A percentile compares a stretch with the other conserved stretches of the same genome.
These are phyloP conservation scores for Coffea eugenioides DNA, from an alignment of 257 asterid genomes.

Conservation along the genomic window DNA sequence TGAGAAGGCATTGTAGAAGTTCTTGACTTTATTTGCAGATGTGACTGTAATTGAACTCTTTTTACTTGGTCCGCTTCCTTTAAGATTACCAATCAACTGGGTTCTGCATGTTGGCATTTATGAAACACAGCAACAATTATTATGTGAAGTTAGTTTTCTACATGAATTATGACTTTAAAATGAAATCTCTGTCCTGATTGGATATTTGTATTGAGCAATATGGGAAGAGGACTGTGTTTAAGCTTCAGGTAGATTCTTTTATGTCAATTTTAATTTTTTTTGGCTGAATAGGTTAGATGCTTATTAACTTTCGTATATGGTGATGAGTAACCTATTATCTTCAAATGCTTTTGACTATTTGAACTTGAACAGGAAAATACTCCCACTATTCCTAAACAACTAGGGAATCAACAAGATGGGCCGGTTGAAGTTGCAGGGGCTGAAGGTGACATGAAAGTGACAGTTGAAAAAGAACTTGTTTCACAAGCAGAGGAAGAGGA, in stretches of 20 bases:
- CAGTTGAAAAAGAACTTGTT: constrained; percentile 95
- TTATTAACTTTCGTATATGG: background rate
- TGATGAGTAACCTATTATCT: background rate
- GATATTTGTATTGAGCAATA: background rate
- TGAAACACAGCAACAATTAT: background rate
- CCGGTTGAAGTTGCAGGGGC: constrained; percentile 25
- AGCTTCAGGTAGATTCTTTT: background rate
- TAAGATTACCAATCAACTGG: background rate
- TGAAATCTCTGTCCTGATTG: background rate
- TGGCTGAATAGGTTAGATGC: too few species aligned
- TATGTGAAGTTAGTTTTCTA: background rate
- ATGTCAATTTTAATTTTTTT: too few species aligned
- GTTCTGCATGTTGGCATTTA: background rate
- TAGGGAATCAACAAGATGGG: constrained; percentile 48
- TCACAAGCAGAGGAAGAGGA: constrained; percentile 99
- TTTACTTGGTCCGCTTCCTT: background rate
- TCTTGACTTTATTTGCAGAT: background rate
- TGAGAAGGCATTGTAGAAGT: background rate
- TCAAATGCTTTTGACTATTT: background rate
- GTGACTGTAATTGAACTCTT: background rate
- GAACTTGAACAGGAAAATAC: constrained; percentile 66
- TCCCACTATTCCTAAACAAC: constrained; percentile 54
- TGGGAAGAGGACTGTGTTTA: background rate
- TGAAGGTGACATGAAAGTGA: constrained; percentile 76
- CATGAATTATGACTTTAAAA: background rate